These are phyloP conservation scores for Pythium biforme DNA, from an alignment of 352 stramenopile species.

Conservation along the genomic window DNA sequence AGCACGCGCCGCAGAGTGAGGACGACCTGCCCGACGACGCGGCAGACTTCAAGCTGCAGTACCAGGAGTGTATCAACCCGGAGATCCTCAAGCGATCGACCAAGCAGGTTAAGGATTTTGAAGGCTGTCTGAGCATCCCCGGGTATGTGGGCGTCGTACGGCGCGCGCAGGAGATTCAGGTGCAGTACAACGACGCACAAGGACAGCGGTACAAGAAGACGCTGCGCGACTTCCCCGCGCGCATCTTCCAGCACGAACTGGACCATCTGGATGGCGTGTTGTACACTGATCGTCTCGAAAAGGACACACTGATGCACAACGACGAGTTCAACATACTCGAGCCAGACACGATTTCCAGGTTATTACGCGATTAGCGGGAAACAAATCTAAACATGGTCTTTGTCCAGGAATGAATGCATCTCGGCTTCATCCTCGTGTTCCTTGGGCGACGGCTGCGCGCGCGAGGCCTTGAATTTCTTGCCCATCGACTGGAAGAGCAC, in stretches of 20 bases:
- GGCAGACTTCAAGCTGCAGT: constrained; percentile 37
- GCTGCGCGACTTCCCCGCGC: constrained; percentile 70
- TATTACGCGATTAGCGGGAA: constrained; percentile 39
- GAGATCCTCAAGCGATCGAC: constrained; percentile 60
- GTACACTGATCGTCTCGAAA: constrained; percentile 71
- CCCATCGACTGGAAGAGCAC: constrained; percentile 10
- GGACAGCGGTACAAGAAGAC: constrained; percentile 56
- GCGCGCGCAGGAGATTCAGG: constrained; percentile 58
- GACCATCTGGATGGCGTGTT: constrained; percentile 79
- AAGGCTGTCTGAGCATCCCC: constrained; percentile 81
- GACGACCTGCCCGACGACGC: constrained; percentile 39
- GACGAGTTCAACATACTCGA: constrained; percentile 76
- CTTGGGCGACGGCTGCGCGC: background rate
- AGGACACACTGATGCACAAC: constrained; percentile 76
- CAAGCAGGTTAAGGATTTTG: constrained; percentile 68
- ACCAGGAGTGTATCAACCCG: constrained; percentile 78
- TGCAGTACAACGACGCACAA: constrained; percentile 57
- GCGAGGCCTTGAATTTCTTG: constrained; percentile 15
- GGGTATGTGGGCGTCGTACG: constrained; percentile 76
- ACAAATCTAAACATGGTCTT: constrained; percentile 26
- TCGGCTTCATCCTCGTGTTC: constrained; percentile 9
- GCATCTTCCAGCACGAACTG: constrained; percentile 83
- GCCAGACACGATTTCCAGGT: constrained; percentile 54
- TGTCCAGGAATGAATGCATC: constrained; percentile 21
- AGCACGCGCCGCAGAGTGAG: constrained; percentile 56